Conservation (phyloP, 208 protist species). For the Leishmania aethiopica region DNA sequence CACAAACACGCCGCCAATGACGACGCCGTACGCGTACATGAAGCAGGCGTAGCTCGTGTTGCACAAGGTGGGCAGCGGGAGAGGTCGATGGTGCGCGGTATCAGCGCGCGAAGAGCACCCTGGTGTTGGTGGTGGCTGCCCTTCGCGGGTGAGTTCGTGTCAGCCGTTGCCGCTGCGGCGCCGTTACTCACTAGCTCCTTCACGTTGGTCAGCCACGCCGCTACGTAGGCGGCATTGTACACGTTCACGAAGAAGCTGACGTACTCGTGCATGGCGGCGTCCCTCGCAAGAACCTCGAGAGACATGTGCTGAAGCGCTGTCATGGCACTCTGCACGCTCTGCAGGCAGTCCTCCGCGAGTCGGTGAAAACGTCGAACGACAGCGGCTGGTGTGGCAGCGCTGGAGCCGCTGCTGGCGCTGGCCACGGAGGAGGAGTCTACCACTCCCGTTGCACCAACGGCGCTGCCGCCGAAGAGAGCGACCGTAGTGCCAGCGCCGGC, state of each 20-base stretch:
- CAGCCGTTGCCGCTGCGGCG: slow-evolving; percentile 3
- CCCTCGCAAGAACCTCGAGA: slow-evolving; percentile 15
- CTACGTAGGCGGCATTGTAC: slow-evolving; percentile 77
- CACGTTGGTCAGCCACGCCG: slow-evolving; percentile 58
- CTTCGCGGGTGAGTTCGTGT: neutral
- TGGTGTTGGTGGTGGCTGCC: neutral
- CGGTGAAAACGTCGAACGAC: slow-evolving; percentile 19
- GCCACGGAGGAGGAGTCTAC: neutral
- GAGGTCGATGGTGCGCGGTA: slow-evolving; percentile 23
- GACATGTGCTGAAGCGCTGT: slow-evolving; percentile 20
- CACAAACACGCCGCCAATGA: slow-evolving; percentile 46
- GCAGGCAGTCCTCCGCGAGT: slow-evolving; percentile 26
- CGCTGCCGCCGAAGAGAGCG: slow-evolving; percentile 7
- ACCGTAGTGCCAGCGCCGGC: slow-evolving; percentile 1
- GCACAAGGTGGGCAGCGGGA: slow-evolving; percentile 29
- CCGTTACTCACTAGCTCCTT: slow-evolving; percentile 20
- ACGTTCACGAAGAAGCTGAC: slow-evolving; percentile 52
- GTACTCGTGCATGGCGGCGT: slow-evolving; percentile 19
- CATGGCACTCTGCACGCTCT: slow-evolving; percentile 29
- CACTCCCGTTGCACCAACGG: neutral
- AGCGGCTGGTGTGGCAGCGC: slow-evolving; percentile 6
- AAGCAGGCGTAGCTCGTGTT: slow-evolving; percentile 39
- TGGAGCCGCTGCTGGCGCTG: neutral
- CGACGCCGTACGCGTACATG: slow-evolving; percentile 55
- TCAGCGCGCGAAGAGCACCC: neutral